Conservation (phyloP, 2,329 filamentous ascomycete genomes). For the Colletotrichum tabaci region DNA sequence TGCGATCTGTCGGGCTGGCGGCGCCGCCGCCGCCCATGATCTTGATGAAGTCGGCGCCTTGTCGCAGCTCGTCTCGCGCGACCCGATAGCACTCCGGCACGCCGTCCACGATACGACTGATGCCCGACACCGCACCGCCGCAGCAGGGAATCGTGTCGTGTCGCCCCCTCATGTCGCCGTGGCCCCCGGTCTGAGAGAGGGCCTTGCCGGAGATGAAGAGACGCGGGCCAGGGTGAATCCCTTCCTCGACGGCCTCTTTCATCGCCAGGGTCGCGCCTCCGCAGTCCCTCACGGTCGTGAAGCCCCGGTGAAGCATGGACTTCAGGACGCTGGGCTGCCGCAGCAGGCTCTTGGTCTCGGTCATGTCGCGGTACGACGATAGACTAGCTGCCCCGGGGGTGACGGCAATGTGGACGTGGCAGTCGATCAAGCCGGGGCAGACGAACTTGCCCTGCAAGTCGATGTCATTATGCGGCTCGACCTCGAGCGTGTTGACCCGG, state of each 20-base stretch:
- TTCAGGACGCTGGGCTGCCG: conserved; percentile 59
- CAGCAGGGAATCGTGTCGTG: conserved; percentile 59
- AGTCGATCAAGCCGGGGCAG: conserved; percentile 53
- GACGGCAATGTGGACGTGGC: conserved; percentile 50
- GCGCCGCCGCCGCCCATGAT: conserved; percentile 73
- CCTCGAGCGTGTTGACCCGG: background rate
- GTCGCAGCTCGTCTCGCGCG: conserved; percentile 68
- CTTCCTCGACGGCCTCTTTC: conserved; percentile 69
- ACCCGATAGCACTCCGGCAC: conserved; percentile 68
- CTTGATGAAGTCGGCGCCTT: conserved; percentile 73
- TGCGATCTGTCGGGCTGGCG: conserved; percentile 66
- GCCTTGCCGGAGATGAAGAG: conserved; percentile 69
- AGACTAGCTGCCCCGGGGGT: conserved; percentile 45
- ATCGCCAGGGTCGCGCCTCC: conserved; percentile 69
- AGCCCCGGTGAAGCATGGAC: conserved; percentile 70
- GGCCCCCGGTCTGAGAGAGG: conserved; percentile 71
- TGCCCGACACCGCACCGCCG: conserved; percentile 59
- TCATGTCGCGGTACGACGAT: conserved; percentile 46
- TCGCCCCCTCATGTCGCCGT: conserved; percentile 63
- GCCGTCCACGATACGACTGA: conserved; percentile 66
- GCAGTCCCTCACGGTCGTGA: conserved; percentile 71
- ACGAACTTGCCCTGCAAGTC: conserved; percentile 49
- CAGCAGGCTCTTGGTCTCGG: conserved; percentile 55
- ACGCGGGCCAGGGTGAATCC: conserved; percentile 67
- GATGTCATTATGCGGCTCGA: conserved; percentile 35